Conservation (phyloP, 768 basidiomycete species). For the Mycena vulgaris region DNA sequence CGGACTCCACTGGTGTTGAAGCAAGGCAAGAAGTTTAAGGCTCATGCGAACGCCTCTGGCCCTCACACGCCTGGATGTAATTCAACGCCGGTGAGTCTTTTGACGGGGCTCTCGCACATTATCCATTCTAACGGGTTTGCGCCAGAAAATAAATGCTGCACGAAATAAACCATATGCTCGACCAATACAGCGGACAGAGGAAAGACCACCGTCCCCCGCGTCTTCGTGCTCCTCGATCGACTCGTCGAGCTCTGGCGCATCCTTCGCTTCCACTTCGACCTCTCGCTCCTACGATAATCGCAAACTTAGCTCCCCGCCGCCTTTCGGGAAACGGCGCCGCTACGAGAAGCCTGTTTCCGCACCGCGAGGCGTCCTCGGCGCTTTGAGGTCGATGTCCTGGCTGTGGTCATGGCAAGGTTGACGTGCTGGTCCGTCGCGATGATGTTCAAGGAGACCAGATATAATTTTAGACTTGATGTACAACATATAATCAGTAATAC, state of each 20-base stretch:
- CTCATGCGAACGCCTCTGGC: too few species aligned
- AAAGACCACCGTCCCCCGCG: conserved; percentile 17
- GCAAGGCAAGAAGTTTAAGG: background rate
- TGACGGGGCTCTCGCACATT: background rate
- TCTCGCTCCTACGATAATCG: conserved; percentile 4
- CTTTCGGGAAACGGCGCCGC: conserved; percentile 3
- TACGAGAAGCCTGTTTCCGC: background rate
- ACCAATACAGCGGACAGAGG: background rate
- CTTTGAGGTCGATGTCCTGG: conserved; percentile 7
- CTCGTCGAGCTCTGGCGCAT: conserved; percentile 9
- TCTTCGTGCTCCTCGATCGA: conserved; percentile 15
- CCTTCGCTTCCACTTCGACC: background rate
- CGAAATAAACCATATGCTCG: background rate
- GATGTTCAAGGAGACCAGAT: too few species aligned
- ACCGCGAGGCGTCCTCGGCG: conserved; percentile 4
- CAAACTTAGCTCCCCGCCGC: conserved; percentile 31
- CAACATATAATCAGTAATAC: too few species aligned
- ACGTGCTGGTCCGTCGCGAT: too few species aligned
- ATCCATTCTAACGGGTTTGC: background rate
- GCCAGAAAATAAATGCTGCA: conserved; percentile 1
- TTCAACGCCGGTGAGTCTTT: conserved; percentile 4
- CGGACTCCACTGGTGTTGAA: conserved; percentile 11
- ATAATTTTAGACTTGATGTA: too few species aligned
- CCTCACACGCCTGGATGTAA: background rate
- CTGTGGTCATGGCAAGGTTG: background rate